A percentile compares a stretch with the other conserved stretches of the same genome.
Evolutionary conservation across 1,284 basidiomycete species (phyloP).

Genomic region (Heterobasidion occidentale): DNA sequence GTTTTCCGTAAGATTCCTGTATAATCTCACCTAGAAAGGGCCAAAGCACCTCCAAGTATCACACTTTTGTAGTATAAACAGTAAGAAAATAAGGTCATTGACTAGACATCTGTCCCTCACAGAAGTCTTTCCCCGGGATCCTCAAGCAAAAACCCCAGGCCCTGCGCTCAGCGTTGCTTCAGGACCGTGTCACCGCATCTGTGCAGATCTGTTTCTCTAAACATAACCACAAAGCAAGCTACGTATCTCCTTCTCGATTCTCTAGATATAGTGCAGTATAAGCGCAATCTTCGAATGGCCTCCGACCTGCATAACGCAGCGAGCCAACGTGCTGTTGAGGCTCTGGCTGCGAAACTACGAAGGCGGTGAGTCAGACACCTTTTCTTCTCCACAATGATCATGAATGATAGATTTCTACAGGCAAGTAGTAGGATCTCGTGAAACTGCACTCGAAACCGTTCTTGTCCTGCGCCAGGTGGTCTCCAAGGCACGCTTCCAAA

Average conservation of each 20-base stretch:
- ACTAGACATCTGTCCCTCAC: too few species aligned
- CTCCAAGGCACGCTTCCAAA: conserved; percentile 77
- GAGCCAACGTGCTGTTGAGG: conserved; percentile 20
- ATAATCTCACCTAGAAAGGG: too few species aligned
- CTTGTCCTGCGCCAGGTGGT: conserved; percentile 86
- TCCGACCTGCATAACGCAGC: conserved; percentile 15
- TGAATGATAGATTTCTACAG: conserved; percentile 28
- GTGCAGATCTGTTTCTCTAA: too few species aligned
- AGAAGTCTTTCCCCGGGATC: too few species aligned
- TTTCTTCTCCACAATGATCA: background rate
- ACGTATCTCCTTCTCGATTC: background rate
- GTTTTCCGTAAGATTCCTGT: too few species aligned
- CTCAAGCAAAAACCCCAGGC: too few species aligned
- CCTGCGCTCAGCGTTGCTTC: too few species aligned
- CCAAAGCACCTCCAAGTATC: too few species aligned
- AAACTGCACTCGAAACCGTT: conserved; percentile 85
- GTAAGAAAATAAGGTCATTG: too few species aligned
- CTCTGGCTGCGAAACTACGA: conserved; percentile 19
- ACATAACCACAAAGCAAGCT: background rate
- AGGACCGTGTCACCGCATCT: too few species aligned
- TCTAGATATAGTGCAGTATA: background rate
- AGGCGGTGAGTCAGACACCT: conserved; percentile 15
- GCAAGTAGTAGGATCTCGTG: conserved; percentile 82
- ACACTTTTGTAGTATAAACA: too few species aligned
- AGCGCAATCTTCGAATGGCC: conserved; percentile 10